These are phyloP conservation scores for Paraphaeosphaeria sporulosa DNA, from an alignment of 2,329 filamentous ascomycete species.

Conservation along the genomic window DNA sequence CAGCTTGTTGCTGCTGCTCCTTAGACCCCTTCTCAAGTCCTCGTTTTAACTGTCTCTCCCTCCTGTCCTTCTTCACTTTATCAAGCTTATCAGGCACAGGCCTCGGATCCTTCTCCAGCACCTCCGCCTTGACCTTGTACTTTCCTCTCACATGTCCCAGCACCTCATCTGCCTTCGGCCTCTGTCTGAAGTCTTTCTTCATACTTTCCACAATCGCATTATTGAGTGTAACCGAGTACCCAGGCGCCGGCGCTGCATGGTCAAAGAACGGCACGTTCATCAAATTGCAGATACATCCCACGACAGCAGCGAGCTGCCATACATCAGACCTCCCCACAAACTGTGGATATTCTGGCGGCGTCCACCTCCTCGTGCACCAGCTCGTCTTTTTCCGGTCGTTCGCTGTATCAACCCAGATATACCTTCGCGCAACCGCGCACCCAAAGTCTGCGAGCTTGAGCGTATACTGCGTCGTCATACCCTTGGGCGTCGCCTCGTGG, in stretches of 20 bases:
- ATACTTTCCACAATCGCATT: slow-evolving; percentile 12
- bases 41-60: neutral
- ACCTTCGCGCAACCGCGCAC: slow-evolving; percentile 6
- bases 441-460: slow-evolving; percentile 19
- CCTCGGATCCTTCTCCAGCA: neutral
- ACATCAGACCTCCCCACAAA: slow-evolving; percentile 12
- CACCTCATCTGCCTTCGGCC: slow-evolving; percentile 15
- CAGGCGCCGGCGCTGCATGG: slow-evolving; percentile 12
- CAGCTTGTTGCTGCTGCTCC: too few species aligned
- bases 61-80: slow-evolving; percentile 1
- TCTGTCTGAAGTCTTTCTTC: neutral
- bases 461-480: slow-evolving; percentile 10
- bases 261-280: neutral
- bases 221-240: slow-evolving; percentile 11
- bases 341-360: neutral
- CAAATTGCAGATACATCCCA: slow-evolving; percentile 17
- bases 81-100: neutral
- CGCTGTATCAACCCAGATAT: neutral
- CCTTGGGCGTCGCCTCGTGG: neutral
- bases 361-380: neutral
- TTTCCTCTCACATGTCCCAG: slow-evolving; percentile 4
- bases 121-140: neutral
- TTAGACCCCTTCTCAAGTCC: neutral
- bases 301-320: slow-evolving; percentile 15
- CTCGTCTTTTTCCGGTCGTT: neutral